Base-by-base conservation (phyloP, 148 eudicot species). In the Tetragonia tetragonoides region DNA sequence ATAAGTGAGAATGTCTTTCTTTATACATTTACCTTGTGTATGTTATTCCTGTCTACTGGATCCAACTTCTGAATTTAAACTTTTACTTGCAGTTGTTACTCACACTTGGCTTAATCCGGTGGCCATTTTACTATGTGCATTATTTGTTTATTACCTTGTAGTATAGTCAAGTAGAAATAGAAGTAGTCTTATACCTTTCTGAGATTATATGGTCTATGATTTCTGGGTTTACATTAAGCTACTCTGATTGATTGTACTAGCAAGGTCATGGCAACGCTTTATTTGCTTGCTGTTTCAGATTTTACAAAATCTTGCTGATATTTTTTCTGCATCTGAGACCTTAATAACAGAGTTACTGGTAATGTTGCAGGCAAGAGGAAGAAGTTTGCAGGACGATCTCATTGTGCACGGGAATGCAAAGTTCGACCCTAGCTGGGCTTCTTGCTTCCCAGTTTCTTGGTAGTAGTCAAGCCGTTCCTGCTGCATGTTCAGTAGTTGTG, bases 361-460 rank as follows among this genome's bases (percentile, higher is more conserved):
- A 34, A 61, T 53, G 34, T 72, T 68, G 57, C 89, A 95, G 99
- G 95, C 90, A 90, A 66, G 93, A 93, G 53, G 99, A 95, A 78
- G 97, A 91, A 83, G 95, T 87, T 40, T 86, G 90, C 85, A 86
- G 95, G 87, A 95, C 98, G 47, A 88, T 95, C 24, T 91, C 99
- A 61, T 44, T 95, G 53, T 95, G 99, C 91, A 91, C 93, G 0
- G 97, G 99, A 73, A 95, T 95, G 99, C 99, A 95, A 59, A 95
- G 99, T 85, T 95, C 99, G 0, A 95, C 99, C 3, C 84, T 95
- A 81, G 99, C 99, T 0, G 99, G 99, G 59, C 92, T 95, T 66
- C 97, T 95, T 17, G 99, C 99, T 24, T 85, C 93, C 17, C 99
- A 93, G 71, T 95, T 95, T 80, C 90, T 95, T 0, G 93, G 97